phyloP scores from a whole-genome alignment of 306 rosid species.

The Casuarina cunninghamiana region DNA sequence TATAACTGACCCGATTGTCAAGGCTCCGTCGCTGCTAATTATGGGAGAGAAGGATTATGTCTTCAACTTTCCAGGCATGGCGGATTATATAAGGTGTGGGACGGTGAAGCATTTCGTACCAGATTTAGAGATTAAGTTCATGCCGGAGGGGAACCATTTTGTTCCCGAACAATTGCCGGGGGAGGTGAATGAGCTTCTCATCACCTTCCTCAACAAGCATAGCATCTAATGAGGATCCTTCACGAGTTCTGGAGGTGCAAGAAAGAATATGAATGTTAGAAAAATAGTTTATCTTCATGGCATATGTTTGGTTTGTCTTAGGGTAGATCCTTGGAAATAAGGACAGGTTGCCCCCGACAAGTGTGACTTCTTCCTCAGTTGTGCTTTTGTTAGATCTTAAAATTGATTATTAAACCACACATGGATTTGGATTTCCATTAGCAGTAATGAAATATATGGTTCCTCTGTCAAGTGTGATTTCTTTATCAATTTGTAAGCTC shows the following conservation, averaged over 20 bases:
- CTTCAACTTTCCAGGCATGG: conserved; percentile 49
- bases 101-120: conserved; percentile 50
- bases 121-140: conserved; percentile 38
- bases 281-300: background rate
- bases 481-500: background rate
- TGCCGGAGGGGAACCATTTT: conserved; percentile 60
- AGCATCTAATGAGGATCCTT: conserved; percentile 22
- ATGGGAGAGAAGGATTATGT: conserved; percentile 59
- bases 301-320: background rate
- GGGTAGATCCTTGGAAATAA: background rate
- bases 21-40: conserved; percentile 44
- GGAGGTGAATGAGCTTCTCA: conserved; percentile 50
- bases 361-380: background rate
- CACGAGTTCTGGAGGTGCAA: background rate
- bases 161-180: conserved; percentile 57
- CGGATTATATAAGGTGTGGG: conserved; percentile 48
- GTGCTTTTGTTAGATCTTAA: background rate
- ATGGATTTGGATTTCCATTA: background rate
- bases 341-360: background rate
- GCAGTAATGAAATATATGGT: no score
- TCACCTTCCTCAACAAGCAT: conserved; percentile 50
- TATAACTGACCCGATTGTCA: conserved; percentile 46
- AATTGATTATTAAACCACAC: background rate
- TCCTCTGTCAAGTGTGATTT: no score
- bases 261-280: background rate